Evolutionary conservation across 768 basidiomycete genomes (phyloP).

Genomic region (Suillus weaverae): DNA sequence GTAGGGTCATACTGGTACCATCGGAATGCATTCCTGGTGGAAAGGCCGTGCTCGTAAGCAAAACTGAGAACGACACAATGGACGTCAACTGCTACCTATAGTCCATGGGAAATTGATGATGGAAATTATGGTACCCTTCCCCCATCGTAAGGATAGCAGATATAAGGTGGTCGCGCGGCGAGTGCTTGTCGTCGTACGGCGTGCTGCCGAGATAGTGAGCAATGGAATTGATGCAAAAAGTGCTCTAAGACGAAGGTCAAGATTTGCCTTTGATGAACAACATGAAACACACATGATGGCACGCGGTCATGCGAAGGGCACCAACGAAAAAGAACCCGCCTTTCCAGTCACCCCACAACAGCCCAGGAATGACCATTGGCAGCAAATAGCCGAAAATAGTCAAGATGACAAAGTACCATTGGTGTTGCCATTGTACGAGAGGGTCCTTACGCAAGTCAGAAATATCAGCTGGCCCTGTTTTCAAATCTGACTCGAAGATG

Average conservation of each 20-base stretch:
- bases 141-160: conserved; percentile 81
- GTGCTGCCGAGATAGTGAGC: conserved; percentile 83
- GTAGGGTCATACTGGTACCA: conserved; percentile 77
- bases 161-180: conserved; percentile 75
- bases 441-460: conserved; percentile 70
- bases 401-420: conserved; percentile 63
- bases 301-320: conserved; percentile 68
- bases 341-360: conserved; percentile 72
- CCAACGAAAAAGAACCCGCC: conserved; percentile 79
- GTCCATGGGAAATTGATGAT: conserved; percentile 87
- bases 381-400: conserved; percentile 69
- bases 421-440: conserved; percentile 78
- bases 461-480: conserved; percentile 69
- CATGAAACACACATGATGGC: conserved; percentile 68
- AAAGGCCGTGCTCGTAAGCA: conserved; percentile 8
- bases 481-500: conserved; percentile 70
- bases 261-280: conserved; percentile 1
- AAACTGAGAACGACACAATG: not conserved
- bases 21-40: conserved; percentile 61
- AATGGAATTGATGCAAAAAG: conserved; percentile 87
- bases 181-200: conserved; percentile 79
- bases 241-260: conserved; percentile 48
- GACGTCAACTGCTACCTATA: conserved; percentile 30
- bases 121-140: conserved; percentile 72
- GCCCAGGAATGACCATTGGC: conserved; percentile 66